phyloP scores from a whole-genome alignment of 176 grass and related monocot genomes.

The Melocanna baccifera region DNA sequence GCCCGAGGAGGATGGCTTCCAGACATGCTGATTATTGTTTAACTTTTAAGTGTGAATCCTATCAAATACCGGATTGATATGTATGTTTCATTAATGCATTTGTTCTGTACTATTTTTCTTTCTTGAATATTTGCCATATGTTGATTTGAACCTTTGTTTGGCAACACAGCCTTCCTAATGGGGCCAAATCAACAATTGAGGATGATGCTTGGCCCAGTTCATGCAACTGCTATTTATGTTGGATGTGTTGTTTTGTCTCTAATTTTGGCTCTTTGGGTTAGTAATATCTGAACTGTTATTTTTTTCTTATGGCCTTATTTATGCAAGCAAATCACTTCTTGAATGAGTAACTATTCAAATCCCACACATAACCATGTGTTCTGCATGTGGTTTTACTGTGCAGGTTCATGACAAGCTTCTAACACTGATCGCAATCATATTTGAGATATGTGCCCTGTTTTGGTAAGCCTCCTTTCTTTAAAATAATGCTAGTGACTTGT shows the following conservation, averaged over 20 bases:
- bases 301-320: neutral
- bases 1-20: no score
- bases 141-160: slow-evolving; percentile 51
- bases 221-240: slow-evolving; percentile 68
- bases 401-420: slow-evolving; percentile 89
- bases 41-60: neutral
- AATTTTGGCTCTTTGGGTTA: slow-evolving; percentile 74
- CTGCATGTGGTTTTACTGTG: slow-evolving; percentile 21
- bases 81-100: neutral
- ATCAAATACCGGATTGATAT: neutral
- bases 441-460: slow-evolving; percentile 77
- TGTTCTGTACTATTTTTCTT: neutral
- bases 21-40: no score
- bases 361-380: neutral
- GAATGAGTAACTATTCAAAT: neutral
- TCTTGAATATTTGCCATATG: slow-evolving; percentile 21
- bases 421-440: slow-evolving; percentile 72
- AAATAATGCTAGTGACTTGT: slow-evolving; percentile 4
- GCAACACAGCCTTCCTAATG: slow-evolving; percentile 87
- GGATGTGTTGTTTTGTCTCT: slow-evolving; percentile 81
- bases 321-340: slow-evolving; percentile 4
- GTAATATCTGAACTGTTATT: slow-evolving; percentile 21
- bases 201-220: slow-evolving; percentile 93
- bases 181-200: slow-evolving; percentile 62
- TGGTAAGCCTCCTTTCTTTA: slow-evolving; percentile 51